A percentile compares a stretch with the other conserved stretches of the same genome.
Conservation (phyloP, 352 stramenopile species). For the Halophytophthora polymorphica region DNA sequence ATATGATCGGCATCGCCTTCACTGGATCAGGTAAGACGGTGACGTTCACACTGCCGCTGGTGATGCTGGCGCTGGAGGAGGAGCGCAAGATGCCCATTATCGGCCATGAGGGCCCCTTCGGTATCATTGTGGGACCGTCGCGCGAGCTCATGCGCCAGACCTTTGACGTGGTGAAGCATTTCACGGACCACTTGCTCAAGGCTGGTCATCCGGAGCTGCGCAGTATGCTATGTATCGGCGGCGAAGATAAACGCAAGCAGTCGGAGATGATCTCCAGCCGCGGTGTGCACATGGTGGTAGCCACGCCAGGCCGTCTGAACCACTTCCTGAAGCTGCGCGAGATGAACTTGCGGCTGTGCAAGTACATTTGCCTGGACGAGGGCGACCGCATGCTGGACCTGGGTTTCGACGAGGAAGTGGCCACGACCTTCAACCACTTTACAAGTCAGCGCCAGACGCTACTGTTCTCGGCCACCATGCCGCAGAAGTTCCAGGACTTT, state of each 20-base stretch:
- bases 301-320: constrained; percentile 94
- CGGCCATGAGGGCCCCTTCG: constrained; percentile 94
- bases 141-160: constrained; percentile 98
- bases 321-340: constrained; percentile 95
- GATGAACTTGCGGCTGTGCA: constrained; percentile 94
- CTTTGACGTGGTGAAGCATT: constrained; percentile 95
- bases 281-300: constrained; percentile 96
- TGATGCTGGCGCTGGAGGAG: constrained; percentile 97
- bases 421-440: constrained; percentile 98
- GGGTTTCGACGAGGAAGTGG: constrained; percentile 90
- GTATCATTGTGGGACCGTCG: constrained; percentile 96
- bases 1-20: constrained; percentile 99
- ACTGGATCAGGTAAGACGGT: constrained; percentile 99
- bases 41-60: constrained; percentile 95
- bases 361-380: constrained; percentile 99
- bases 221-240: constrained; percentile 94
- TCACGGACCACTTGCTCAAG: constrained; percentile 77
- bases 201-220: constrained; percentile 83
- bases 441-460: constrained; percentile 96
- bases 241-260: constrained; percentile 93
- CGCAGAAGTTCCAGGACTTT: constrained; percentile 99
- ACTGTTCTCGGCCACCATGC: constrained; percentile 98
- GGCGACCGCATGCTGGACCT: constrained; percentile 98
- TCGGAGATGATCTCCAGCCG: constrained; percentile 79
- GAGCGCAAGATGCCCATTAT: constrained; percentile 94